These are phyloP conservation scores for Clavispora asparagi DNA, from an alignment of 805 yeast species.

Conservation along the genomic window DNA sequence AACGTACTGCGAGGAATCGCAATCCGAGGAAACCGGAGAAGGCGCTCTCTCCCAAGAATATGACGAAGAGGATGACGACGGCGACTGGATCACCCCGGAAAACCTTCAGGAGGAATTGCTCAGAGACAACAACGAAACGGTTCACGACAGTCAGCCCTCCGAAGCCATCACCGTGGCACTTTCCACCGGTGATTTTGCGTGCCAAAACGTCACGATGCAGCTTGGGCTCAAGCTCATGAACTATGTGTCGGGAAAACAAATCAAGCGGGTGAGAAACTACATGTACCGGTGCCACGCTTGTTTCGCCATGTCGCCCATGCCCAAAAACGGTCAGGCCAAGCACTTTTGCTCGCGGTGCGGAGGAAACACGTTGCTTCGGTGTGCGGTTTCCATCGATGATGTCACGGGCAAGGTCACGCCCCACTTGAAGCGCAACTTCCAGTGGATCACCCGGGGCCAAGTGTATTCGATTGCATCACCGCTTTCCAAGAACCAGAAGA, in stretches of 20 bases:
- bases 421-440: constrained; percentile 84
- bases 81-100: constrained; percentile 90
- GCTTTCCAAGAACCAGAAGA: constrained; percentile 65
- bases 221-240: constrained; percentile 85
- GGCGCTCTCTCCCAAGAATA: constrained; percentile 41
- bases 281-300: constrained; percentile 98
- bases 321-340: constrained; percentile 66
- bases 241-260: constrained; percentile 75
- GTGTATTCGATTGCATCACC: constrained; percentile 84
- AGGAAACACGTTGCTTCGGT: constrained; percentile 82
- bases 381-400: constrained; percentile 82
- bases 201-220: constrained; percentile 91
- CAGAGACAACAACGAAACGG: constrained; percentile 61
- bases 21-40: not conserved
- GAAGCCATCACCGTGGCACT: constrained; percentile 66
- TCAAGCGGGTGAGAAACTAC: constrained; percentile 79
- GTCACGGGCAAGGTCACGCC: constrained; percentile 79
- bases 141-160: constrained; percentile 28
- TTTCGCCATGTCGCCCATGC: constrained; percentile 74
- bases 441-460: constrained; percentile 90
- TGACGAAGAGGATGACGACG: constrained; percentile 77
- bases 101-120: constrained; percentile 66
- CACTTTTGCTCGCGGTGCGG: constrained; percentile 97
- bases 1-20: too few relatives aligned
- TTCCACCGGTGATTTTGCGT: constrained; percentile 95